Evolutionary conservation across 352 stramenopile species (phyloP).

Genomic region (Pythium vanterpoolii): DNA sequence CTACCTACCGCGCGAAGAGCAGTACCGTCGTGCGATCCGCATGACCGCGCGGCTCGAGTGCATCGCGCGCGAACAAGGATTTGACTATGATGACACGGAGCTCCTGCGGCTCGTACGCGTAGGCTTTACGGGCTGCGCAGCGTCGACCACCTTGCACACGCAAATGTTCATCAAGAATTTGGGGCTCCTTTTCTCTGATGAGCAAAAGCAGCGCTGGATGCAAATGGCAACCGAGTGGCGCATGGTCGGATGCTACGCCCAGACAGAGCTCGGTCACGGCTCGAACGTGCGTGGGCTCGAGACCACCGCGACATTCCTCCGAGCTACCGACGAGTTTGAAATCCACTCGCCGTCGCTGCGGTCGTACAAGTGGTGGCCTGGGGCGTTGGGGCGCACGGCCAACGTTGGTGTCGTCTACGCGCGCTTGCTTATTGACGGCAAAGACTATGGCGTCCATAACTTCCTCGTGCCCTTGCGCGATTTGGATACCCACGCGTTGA

Average conservation of each 20-base stretch:
- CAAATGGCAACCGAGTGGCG: conserved; percentile 58
- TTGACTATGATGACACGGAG: conserved; percentile 59
- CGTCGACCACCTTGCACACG: conserved; percentile 61
- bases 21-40: conserved; percentile 52
- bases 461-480: conserved; percentile 95
- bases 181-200: conserved; percentile 54
- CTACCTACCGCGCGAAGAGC: conserved; percentile 59
- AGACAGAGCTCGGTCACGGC: conserved; percentile 89
- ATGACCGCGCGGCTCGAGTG: conserved; percentile 61
- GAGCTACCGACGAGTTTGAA: conserved; percentile 88
- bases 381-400: conserved; percentile 92
- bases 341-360: conserved; percentile 95
- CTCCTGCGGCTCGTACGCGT: conserved; percentile 51
- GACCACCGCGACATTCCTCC: conserved; percentile 94
- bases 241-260: conserved; percentile 83
- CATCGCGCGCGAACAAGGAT: conserved; percentile 42
- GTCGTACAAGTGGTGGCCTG: conserved; percentile 96
- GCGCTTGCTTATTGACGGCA: conserved; percentile 78
- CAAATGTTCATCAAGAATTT: conserved; percentile 75
- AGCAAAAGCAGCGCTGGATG: conserved; percentile 72
- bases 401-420: conserved; percentile 89
- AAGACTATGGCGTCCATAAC: conserved; percentile 93
- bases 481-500: conserved; percentile 65
- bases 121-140: conserved; percentile 49
- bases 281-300: conserved; percentile 89